Evolutionary conservation across 192 early-diverging fungal species (phyloP).

Genomic region (Rhizophagus prolifer): DNA sequence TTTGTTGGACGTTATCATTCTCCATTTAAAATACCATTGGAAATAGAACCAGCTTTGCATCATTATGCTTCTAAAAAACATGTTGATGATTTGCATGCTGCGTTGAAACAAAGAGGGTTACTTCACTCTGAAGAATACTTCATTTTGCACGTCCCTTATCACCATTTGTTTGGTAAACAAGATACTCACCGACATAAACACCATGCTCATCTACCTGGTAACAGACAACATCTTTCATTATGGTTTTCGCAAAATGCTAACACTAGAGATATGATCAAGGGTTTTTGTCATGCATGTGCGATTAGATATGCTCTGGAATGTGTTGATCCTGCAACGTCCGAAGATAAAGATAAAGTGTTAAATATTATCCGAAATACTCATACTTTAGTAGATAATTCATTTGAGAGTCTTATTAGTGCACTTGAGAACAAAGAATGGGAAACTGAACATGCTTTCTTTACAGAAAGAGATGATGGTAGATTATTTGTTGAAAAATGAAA

Average conservation of each 20-base stretch:
- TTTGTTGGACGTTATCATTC: slow-evolving; percentile 52
- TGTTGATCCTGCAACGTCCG: neutral
- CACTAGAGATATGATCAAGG: slow-evolving; percentile 53
- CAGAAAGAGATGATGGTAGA: slow-evolving; percentile 37
- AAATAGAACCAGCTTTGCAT: slow-evolving; percentile 50
- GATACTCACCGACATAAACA: neutral
- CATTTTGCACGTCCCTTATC: slow-evolving; percentile 29
- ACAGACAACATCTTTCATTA: slow-evolving; percentile 43
- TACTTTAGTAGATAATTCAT: slow-evolving; percentile 37
- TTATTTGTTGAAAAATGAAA: slow-evolving; percentile 18
- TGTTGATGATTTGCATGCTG: slow-evolving; percentile 12
- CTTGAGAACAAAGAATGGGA: slow-evolving; percentile 54
- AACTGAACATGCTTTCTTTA: slow-evolving; percentile 44
- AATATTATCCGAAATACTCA: slow-evolving; percentile 37
- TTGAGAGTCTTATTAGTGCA: slow-evolving; percentile 34
- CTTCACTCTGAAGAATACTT: slow-evolving; percentile 37
- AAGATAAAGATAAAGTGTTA: neutral
- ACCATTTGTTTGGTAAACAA: neutral
- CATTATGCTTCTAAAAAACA: slow-evolving; percentile 32
- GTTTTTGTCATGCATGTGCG: slow-evolving; percentile 64
- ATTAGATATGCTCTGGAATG: slow-evolving; percentile 38
- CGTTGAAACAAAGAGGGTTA: slow-evolving; percentile 39
- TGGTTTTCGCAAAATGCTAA: slow-evolving; percentile 58
- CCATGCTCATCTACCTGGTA: neutral
- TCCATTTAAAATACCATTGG: slow-evolving; percentile 42